Percentiles rank a stretch among this genome's conserved stretches.
Conservation (phyloP, 371 early-diverging fungal genomes). For the Circinella minor region DNA sequence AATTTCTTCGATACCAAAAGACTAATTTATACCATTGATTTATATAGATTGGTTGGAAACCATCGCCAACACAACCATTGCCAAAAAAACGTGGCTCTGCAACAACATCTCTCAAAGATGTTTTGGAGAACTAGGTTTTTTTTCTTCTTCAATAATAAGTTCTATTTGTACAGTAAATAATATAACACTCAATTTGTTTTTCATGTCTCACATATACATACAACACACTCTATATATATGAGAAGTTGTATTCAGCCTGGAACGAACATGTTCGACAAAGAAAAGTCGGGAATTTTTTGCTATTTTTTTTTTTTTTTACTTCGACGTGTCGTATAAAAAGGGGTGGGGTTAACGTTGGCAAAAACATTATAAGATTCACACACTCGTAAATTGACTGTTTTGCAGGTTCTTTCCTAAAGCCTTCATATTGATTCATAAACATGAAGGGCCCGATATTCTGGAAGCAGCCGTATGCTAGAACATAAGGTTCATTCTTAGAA, state of each 20-base stretch:
- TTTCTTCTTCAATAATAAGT: not conserved
- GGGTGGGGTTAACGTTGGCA: not conserved
- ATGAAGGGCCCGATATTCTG: no score
- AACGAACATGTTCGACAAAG: not conserved
- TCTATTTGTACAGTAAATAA: not conserved
- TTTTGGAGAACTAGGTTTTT: constrained; percentile 31
- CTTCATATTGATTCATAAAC: no score
- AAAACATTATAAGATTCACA: no score
- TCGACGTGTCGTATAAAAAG: not conserved
- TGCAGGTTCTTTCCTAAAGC: no score
- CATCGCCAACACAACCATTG: constrained; percentile 72
- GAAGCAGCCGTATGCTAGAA: no score
- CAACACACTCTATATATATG: no score
- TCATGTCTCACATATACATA: no score
- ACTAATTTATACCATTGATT: constrained; percentile 12
- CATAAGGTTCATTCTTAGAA: no score
- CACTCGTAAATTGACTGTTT: no score
- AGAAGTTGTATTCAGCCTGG: not conserved
- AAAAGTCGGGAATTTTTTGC: constrained; percentile 6
- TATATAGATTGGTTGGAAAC: constrained; percentile 87
- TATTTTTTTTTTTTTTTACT: not conserved
- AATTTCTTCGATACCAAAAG: not conserved
- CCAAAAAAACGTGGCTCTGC: constrained; percentile 78
- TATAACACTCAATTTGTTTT: no score
- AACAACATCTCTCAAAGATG: constrained; percentile 71